Evolutionary conservation across 495 filamentous ascomycete genomes (phyloP).

Genomic region (Massariosphaeria phaeospora): DNA sequence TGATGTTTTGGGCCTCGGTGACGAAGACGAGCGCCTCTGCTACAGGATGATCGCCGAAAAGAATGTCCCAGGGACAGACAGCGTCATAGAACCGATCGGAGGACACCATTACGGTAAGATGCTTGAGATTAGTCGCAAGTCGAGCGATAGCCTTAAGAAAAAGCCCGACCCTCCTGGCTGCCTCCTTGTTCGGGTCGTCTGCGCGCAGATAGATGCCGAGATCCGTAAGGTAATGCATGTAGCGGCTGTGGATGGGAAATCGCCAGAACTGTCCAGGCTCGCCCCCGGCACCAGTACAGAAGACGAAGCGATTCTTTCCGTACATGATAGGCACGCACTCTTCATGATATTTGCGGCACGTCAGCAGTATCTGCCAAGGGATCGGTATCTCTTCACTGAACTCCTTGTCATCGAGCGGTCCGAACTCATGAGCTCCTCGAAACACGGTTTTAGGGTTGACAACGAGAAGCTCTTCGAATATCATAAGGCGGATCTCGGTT

Average conservation of each 20-base stretch:
- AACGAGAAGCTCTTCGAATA: constrained; percentile 18
- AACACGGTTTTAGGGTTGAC: constrained; percentile 1
- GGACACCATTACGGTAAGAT: constrained; percentile 9
- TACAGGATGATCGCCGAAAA: constrained; percentile 13
- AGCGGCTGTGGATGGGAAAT: constrained; percentile 8
- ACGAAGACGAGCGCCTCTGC: background rate
- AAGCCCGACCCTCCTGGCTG: constrained; percentile 2
- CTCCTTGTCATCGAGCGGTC: constrained; percentile 6
- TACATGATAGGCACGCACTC: constrained; percentile 20
- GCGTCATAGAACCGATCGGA: constrained; percentile 21
- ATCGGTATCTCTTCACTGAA: constrained; percentile 3
- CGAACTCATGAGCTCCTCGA: constrained; percentile 11
- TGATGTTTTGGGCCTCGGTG: background rate
- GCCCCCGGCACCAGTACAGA: constrained; percentile 17
- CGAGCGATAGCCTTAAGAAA: constrained; percentile 7
- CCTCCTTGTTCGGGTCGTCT: constrained; percentile 1
- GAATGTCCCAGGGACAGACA: constrained; percentile 10
- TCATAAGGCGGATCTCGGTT: constrained; percentile 24
- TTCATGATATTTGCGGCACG: constrained; percentile 22
- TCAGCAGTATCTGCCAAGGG: constrained; percentile 17
- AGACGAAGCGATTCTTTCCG: constrained; percentile 9
- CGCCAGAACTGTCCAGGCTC: constrained; percentile 9
- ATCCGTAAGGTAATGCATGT: constrained; percentile 13
- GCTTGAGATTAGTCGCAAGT: constrained; percentile 6
- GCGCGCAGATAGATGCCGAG: constrained; percentile 19